Conservation (phyloP, 345 rosid species). For the Erysimum cheiranthoides region DNA sequence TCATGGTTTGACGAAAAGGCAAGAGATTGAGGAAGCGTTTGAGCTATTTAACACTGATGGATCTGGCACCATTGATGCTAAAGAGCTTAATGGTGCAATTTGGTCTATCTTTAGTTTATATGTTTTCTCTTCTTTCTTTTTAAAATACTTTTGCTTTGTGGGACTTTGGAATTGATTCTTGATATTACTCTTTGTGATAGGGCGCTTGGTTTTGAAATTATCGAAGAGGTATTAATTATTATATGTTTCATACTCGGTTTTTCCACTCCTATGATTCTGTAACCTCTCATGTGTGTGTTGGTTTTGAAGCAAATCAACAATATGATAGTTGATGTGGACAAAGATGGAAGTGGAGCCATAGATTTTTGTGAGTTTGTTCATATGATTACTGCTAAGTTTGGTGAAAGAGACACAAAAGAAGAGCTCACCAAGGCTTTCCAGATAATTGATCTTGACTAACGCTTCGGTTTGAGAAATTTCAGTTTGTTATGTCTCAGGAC, state of each 20-base stretch:
- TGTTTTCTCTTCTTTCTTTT: not conserved
- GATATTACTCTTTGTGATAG: slow-evolving; percentile 45
- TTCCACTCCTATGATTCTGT: not conserved
- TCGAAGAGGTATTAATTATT: slow-evolving; percentile 67
- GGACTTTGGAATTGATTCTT: not conserved
- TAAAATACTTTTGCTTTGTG: not conserved
- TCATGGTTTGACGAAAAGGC: slow-evolving; percentile 75
- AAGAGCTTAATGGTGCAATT: slow-evolving; percentile 97
- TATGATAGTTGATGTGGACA: no score
- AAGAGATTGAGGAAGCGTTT: slow-evolving; percentile 96
- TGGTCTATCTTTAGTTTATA: slow-evolving; percentile 53
- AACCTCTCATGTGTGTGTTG: not conserved
- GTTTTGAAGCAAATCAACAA: no score
- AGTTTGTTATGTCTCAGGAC: no score
- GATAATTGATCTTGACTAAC: no score
- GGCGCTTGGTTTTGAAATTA: slow-evolving; percentile 99
- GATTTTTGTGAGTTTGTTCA: no score
- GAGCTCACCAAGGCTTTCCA: no score
- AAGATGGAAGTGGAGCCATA: no score
- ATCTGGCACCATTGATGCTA: slow-evolving; percentile 97
- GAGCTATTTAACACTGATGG: slow-evolving; percentile 94
- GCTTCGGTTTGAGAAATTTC: no score
- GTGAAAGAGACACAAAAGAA: no score
- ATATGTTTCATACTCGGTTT: not conserved
- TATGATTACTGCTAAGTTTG: no score